These are phyloP conservation scores for Eucalyptus pauciflora DNA, from an alignment of 345 rosid species.

Conservation along the genomic window DNA sequence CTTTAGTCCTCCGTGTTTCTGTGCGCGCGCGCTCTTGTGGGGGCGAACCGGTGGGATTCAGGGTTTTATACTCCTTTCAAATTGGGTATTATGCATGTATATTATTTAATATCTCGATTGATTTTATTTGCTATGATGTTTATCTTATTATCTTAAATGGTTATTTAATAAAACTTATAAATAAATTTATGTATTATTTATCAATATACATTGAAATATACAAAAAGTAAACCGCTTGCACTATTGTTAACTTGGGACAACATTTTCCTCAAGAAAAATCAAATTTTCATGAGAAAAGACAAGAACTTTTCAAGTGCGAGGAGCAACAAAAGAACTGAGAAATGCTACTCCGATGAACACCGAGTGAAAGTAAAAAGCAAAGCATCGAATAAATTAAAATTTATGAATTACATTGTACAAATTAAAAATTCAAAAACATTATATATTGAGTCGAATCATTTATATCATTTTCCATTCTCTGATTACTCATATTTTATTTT, in stretches of 20 bases:
- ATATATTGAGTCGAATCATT: too few relatives aligned
- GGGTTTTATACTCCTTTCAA: not conserved
- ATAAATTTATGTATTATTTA: too few relatives aligned
- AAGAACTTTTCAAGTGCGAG: accelerated
- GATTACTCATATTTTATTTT: not conserved
- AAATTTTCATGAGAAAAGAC: too few relatives aligned
- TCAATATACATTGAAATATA: too few relatives aligned
- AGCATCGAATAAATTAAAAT: too few relatives aligned
- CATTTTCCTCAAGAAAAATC: not conserved
- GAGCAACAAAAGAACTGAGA: accelerated
- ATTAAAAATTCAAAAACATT: too few relatives aligned
- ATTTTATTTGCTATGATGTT: too few relatives aligned
- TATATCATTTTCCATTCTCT: accelerated
- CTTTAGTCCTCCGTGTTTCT: not conserved
- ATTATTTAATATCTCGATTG: too few relatives aligned
- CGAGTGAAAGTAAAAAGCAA: not conserved
- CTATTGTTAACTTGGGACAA: too few relatives aligned
- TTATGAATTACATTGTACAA: accelerated
- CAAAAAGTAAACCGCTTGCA: too few relatives aligned
- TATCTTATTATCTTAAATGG: too few relatives aligned
- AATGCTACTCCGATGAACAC: accelerated
- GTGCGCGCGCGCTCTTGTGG: not conserved
- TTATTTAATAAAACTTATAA: too few relatives aligned
- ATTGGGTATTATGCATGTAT: not conserved
- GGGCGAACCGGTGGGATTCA: not conserved